Evolutionary conservation across 768 basidiomycete species (phyloP), one percentile per base, ranked within the genome.

Genomic region (Trametes villosa): DNA sequence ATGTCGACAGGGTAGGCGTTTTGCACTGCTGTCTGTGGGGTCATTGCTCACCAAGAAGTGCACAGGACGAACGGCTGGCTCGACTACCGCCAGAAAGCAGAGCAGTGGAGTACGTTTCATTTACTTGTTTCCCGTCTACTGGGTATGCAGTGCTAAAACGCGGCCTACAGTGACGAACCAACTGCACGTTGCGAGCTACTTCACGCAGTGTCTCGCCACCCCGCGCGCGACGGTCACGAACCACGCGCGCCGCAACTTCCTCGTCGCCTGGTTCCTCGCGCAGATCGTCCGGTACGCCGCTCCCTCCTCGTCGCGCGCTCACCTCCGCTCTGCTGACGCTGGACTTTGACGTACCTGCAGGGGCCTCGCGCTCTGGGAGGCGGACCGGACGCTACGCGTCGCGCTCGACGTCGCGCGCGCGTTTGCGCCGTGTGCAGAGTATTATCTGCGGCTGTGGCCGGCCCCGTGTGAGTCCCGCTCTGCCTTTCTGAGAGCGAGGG

Each of bases 341-440:
- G 36, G 13, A 18, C 36, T 15, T 38, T 12, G 36, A 12, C n/a
- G n/a, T n/a, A n/a, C n/a, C n/a, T n/a, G n/a, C n/a, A n/a, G 45
- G 24, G 45, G 17, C 64, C 74, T 91, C 30, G 74, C 82, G 2
- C 69, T 92, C 20, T 91, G 86, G 86, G 79, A 79, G 50, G 78
- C 83, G 52, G 88, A 92, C 68, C 78, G 76, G 5, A 75, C 80
- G 4, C 75, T 90, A 29, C 70, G 77, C 51, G 78, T 82, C 27
- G 87, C 88, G 9, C 70, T 92, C 30, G 81, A 86, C 31, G 76
- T 91, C 12, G 91, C 83, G 3, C 89, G 89, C 68, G 76, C 82
- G 9, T 74, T 89, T 15, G 68, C 89, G 38, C 77, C 81, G 26
- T 81, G 83, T 4, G 13, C 45, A 4, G 45, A 46, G 24, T 46